Percentiles rank a stretch among this genome's conserved stretches.
Evolutionary conservation across 106 monocot species (phyloP).

Genomic region (Vanilla planifolia): DNA sequence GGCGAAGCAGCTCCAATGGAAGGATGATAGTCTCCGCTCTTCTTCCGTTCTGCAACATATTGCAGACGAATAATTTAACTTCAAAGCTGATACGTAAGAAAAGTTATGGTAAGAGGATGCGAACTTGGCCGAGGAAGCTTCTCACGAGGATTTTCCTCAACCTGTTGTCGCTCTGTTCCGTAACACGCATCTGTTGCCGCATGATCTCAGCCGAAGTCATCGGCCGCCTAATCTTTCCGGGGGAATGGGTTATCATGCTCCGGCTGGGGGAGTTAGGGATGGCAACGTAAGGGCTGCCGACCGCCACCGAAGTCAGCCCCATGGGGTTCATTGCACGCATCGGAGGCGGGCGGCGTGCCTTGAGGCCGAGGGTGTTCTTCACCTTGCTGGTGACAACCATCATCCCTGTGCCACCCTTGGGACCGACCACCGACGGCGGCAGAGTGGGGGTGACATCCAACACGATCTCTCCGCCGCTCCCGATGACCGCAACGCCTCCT

Average conservation of each 20-base stretch:
- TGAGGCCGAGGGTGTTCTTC: conserved; percentile 46
- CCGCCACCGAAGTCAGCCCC: neutral
- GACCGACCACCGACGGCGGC: neutral
- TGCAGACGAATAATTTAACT: neutral
- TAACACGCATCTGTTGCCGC: conserved; percentile 61
- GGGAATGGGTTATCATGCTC: conserved; percentile 4
- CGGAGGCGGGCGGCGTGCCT: conserved; percentile 25
- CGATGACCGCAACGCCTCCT: neutral
- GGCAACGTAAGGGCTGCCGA: neutral
- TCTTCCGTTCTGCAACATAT: conserved; percentile 33
- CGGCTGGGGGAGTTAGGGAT: conserved; percentile 19
- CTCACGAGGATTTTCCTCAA: conserved; percentile 58
- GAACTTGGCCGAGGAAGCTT: conserved; percentile 65
- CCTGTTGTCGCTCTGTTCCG: conserved; percentile 48
- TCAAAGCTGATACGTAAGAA: too few species aligned
- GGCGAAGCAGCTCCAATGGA: conserved; percentile 58
- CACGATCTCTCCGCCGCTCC: conserved; percentile 4
- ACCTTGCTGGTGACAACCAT: conserved; percentile 40
- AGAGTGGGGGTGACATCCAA: neutral
- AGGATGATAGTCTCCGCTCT: conserved; percentile 48
- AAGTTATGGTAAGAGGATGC: too few species aligned
- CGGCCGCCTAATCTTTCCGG: conserved; percentile 40
- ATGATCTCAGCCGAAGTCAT: conserved; percentile 80
- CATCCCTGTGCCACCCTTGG: conserved; percentile 22
- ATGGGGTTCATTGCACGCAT: conserved; percentile 25